phyloP scores from a whole-genome alignment of 2,329 filamentous ascomycete species.

The Penicillium sp. region DNA sequence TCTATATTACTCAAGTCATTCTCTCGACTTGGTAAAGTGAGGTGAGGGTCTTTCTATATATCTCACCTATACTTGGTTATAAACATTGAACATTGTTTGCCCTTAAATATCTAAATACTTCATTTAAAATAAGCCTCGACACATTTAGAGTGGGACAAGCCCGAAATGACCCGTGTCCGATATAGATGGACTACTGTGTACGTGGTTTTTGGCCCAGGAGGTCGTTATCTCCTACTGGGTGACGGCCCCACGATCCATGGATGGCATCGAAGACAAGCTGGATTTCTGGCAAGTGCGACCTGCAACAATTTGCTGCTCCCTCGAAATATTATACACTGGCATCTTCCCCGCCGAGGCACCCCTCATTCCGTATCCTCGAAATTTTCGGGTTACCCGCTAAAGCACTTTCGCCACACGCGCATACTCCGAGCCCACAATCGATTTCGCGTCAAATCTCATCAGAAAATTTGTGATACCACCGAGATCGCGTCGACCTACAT shows the following conservation, averaged over 20 bases:
- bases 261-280: slow-evolving; percentile 12
- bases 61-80: neutral
- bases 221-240: neutral
- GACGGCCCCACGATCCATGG: slow-evolving; percentile 18
- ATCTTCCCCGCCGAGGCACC: neutral
- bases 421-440: slow-evolving; percentile 18
- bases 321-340: neutral
- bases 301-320: neutral
- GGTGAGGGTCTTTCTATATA: neutral
- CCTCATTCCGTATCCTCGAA: neutral
- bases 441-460: slow-evolving; percentile 8
- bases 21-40: neutral
- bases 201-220: neutral
- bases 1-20: neutral
- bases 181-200: neutral
- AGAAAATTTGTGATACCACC: neutral
- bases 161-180: neutral
- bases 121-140: neutral
- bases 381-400: neutral
- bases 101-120: neutral
- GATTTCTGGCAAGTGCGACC: slow-evolving; percentile 1
- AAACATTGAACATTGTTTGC: neutral
- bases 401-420: slow-evolving; percentile 19
- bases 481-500: slow-evolving; percentile 16
- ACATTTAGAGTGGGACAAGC: neutral